A percentile compares a stretch with the other conserved stretches of the same genome.
phyloP scores from a whole-genome alignment of 495 filamentous ascomycete species.

The Aspergillus panamensis region DNA sequence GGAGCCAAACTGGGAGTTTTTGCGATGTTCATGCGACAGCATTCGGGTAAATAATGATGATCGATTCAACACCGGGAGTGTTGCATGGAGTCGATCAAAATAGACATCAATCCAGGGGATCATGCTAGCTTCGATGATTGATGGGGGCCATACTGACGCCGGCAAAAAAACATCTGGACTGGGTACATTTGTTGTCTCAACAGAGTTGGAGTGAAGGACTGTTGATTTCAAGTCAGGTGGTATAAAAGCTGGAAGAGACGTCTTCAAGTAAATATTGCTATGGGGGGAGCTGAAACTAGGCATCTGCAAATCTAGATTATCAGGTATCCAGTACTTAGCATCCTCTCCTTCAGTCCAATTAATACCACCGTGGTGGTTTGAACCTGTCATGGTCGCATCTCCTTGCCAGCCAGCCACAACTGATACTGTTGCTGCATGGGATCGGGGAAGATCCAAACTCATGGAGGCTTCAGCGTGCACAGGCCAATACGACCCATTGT shows the following conservation, averaged over 20 bases:
- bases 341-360: conserved; percentile 35
- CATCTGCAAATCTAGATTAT: conserved; percentile 33
- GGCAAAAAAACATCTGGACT: conserved; percentile 21
- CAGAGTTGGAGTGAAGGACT: conserved; percentile 20
- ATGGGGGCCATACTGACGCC: conserved; percentile 34
- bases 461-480: conserved; percentile 24
- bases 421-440: conserved; percentile 15
- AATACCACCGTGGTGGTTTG: conserved; percentile 20
- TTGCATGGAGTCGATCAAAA: conserved; percentile 78
- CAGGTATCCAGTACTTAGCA: conserved; percentile 43
- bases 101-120: conserved; percentile 72
- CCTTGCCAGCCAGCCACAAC: conserved; percentile 25
- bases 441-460: conserved; percentile 25
- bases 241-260: conserved; percentile 41
- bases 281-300: conserved; percentile 40
- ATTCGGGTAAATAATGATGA: conserved; percentile 57
- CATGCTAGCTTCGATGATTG: conserved; percentile 41
- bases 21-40: conserved; percentile 59
- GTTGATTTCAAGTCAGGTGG: conserved; percentile 26
- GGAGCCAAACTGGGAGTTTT: conserved; percentile 65
- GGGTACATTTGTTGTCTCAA: conserved; percentile 19
- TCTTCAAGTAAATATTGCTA: conserved; percentile 39
- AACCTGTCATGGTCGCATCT: conserved; percentile 26
- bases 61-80: conserved; percentile 72
- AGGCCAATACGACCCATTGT: conserved; percentile 23